A percentile compares a stretch with the other conserved stretches of the same genome.
phyloP scores from a whole-genome alignment of 2,329 filamentous ascomycete species.

The Bipolaris cookei region DNA sequence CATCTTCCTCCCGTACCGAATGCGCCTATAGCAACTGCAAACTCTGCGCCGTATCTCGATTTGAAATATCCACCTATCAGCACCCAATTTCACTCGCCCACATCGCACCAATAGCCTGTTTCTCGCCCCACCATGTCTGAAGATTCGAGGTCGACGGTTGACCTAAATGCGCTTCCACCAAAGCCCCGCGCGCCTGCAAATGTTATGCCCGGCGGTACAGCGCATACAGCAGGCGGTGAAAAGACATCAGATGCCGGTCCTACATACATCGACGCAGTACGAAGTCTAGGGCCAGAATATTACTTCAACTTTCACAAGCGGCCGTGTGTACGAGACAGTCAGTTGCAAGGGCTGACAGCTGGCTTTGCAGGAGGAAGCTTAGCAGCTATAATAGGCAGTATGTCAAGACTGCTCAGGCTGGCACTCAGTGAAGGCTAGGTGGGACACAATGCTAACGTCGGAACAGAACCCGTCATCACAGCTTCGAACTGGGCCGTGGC shows the following conservation, averaged over 20 bases:
- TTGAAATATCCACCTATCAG: not conserved
- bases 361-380: conserved; percentile 78
- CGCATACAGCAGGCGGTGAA: conserved; percentile 66
- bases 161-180: conserved; percentile 25
- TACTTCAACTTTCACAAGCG: conserved; percentile 75
- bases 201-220: conserved; percentile 60
- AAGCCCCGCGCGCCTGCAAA: conserved; percentile 42
- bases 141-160: conserved; percentile 50
- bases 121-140: conserved; percentile 52
- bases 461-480: conserved; percentile 65
- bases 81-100: not conserved
- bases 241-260: conserved; percentile 44
- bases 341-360: conserved; percentile 81
- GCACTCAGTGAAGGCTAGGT: not conserved
- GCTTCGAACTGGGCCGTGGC: conserved; percentile 87
- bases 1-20: conserved; percentile 6
- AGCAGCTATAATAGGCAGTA: conserved; percentile 77
- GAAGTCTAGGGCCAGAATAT: conserved; percentile 70
- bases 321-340: conserved; percentile 82
- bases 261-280: conserved; percentile 65
- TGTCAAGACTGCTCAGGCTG: conserved; percentile 22
- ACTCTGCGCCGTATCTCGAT: not conserved
- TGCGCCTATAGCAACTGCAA: not conserved
- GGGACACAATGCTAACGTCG: conserved; percentile 14
- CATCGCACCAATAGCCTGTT: conserved; percentile 5